Evolutionary conservation across 164 flowering plant genomes (phyloP), one percentile per base, ranked within the genome.

Genomic region (Houttuynia cordata): DNA sequence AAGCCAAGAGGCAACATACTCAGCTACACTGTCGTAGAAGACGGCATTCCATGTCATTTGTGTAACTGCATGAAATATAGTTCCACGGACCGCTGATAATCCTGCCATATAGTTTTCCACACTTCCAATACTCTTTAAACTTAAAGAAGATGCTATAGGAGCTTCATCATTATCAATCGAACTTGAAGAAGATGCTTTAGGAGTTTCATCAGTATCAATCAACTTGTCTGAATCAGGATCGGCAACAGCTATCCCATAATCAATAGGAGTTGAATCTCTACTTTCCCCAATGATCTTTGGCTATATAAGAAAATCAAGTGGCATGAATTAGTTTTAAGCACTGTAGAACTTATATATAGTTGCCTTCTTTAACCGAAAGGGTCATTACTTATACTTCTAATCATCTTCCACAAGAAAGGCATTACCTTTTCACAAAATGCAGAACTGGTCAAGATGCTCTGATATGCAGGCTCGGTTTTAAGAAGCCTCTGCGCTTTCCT

Each of bases 1-100:
- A 52, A 93, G 80, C 99, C 99, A 91, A 41, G 74, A 47, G 75
- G 71, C 67, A 6, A 78, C 55, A 74, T 62, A 77, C 13, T 83
- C 81, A 17, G 79, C 74, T n/a, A 91, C 58, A 45, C 76, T 61
- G 60, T 88, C 96, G 78, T 80, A 81, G 67, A 82, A 84, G 58
- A 88, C 84, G 70, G 89, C 83, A 76, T 91, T 88, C 99, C 99
- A 94, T 71, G 82, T 42, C 39, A 83, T 81, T 74, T 82, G 76
- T 83, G 83, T 76, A 74, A 85, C 91, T 50, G 82, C 76, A 65
- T 81, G 80, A 74, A 70, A 81, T 41, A 82, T 63, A 62, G 64
- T 57, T 74, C 66, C 71, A 59, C 74, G 73, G 40, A 77, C 70
- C 52, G 45, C 64, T 30, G 67, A 20, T 68, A 76, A 57, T 41